Evolutionary conservation across 1,284 basidiomycete genomes (phyloP).

Genomic region (Moesziomyces sp.): DNA sequence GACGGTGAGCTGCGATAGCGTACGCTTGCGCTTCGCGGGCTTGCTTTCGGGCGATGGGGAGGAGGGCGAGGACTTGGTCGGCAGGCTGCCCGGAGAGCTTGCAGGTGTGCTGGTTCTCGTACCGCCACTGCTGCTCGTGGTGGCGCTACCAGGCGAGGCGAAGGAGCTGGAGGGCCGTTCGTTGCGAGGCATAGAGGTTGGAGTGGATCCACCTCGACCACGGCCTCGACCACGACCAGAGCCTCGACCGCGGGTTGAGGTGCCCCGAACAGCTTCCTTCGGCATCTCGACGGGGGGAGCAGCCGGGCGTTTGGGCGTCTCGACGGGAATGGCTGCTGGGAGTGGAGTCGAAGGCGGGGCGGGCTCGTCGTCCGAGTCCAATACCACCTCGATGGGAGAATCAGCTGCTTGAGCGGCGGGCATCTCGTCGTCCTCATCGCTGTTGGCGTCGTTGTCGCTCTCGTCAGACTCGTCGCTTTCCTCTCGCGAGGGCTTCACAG

Average conservation of each 20-base stretch:
- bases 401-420: no score
- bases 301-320: background rate
- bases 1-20: background rate
- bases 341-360: no score
- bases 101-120: background rate
- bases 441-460: background rate
- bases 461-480: background rate
- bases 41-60: background rate
- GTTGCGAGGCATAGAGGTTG: no score
- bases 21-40: background rate
- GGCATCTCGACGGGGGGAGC: background rate
- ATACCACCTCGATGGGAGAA: background rate
- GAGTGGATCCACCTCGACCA: constrained; percentile 1
- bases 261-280: constrained; percentile 3
- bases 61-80: background rate
- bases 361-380: background rate
- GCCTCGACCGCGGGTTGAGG: no score
- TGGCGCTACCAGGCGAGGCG: no score
- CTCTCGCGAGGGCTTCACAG: no score
- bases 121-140: no score
- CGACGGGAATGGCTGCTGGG: background rate
- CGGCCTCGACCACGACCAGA: constrained; percentile 7
- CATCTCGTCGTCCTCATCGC: background rate
- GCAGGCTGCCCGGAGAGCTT: background rate
- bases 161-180: background rate